A percentile compares a stretch with the other conserved stretches of the same genome.
phyloP scores from a whole-genome alignment of 2,329 filamentous ascomycete species.

The Trichophaea hybrida region DNA sequence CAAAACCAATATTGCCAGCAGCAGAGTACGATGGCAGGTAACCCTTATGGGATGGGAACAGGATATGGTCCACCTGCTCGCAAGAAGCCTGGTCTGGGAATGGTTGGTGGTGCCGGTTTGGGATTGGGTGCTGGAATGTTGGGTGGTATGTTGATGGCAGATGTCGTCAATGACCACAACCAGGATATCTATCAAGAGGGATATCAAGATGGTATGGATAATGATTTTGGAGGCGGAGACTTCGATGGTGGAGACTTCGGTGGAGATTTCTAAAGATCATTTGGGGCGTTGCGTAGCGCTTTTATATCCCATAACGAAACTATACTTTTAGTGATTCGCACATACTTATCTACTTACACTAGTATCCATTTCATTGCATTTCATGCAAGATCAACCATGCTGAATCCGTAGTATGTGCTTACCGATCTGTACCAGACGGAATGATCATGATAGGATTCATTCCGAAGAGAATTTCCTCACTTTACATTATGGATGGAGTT shows the following conservation, averaged over 20 bases:
- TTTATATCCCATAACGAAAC: neutral
- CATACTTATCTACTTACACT: too few relatives aligned
- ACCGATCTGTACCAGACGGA: too few relatives aligned
- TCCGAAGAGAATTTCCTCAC: too few relatives aligned
- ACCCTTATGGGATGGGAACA: neutral
- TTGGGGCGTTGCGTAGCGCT: neutral
- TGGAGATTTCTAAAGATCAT: constrained; percentile 1
- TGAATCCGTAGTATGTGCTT: too few relatives aligned
- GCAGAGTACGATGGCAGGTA: constrained; percentile 5
- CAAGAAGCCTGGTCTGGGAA: constrained; percentile 4
- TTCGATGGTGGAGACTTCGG: constrained; percentile 2
- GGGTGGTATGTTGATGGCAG: constrained; percentile 16
- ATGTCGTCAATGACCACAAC: constrained; percentile 11
- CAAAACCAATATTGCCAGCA: constrained; percentile 10
- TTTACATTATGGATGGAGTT: too few relatives aligned
- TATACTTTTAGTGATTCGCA: neutral
- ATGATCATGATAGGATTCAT: too few relatives aligned
- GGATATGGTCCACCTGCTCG: neutral
- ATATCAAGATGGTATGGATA: constrained; percentile 14
- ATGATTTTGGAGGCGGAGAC: constrained; percentile 8
- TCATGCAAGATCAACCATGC: too few relatives aligned
- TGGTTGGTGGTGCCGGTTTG: constrained; percentile 11
- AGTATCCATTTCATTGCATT: too few relatives aligned
- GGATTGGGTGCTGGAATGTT: constrained; percentile 20
- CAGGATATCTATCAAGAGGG: constrained; percentile 16